Percentiles rank a stretch among this genome's conserved stretches.
Conservation (phyloP, 176 grass and related monocot species). For the Ananas comosus region DNA sequence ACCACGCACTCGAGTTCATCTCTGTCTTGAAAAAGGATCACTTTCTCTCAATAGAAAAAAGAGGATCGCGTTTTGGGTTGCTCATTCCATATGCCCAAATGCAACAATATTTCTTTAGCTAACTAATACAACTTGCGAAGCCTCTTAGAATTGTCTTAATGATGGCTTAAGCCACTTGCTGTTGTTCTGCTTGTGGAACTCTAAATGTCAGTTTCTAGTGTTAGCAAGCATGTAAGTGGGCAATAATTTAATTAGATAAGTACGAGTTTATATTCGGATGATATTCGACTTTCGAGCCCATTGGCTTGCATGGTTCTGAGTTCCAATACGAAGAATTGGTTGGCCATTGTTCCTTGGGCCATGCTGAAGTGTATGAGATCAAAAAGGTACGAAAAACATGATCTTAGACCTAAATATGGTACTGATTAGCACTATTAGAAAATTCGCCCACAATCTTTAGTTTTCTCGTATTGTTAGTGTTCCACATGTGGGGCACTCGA, state of each 20-base stretch:
- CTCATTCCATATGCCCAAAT: background rate
- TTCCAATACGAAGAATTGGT: background rate
- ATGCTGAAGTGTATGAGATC: background rate
- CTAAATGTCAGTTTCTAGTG: background rate
- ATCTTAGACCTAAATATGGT: slow-evolving; percentile 32
- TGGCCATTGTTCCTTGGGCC: slow-evolving; percentile 11
- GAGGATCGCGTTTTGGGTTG: background rate
- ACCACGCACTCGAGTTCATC: too few relatives aligned
- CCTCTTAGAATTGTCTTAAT: background rate
- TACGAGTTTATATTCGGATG: background rate
- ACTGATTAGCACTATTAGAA: slow-evolving; percentile 29
- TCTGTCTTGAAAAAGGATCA: background rate
- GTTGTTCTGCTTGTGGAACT: background rate
- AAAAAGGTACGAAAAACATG: slow-evolving; percentile 24
- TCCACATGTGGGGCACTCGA: background rate
- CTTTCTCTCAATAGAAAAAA: background rate
- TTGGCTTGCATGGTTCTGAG: background rate
- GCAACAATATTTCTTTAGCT: background rate
- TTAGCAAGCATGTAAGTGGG: background rate
- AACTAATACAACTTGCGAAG: background rate
- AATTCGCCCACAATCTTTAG: slow-evolving; percentile 26
- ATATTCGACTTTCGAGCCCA: background rate
- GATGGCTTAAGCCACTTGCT: background rate
- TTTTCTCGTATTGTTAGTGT: background rate
- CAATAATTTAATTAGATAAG: background rate